These are phyloP conservation scores for Sarocladium oryzae DNA, from an alignment of 2,329 filamentous ascomycete species.

Conservation along the genomic window DNA sequence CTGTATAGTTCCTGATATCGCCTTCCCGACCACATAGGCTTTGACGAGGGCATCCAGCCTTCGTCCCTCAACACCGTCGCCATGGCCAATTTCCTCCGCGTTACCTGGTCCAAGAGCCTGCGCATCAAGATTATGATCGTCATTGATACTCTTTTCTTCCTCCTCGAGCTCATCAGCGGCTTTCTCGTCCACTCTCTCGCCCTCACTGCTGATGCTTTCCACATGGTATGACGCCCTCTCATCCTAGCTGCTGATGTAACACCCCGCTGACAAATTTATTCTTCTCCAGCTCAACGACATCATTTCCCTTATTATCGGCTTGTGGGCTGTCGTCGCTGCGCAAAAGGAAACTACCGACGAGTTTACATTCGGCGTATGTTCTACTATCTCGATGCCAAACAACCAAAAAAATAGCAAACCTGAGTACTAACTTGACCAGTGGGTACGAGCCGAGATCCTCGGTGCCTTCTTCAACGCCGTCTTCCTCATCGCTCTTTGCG, in stretches of 20 bases:
- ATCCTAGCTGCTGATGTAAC: constrained; percentile 2
- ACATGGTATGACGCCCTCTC: constrained; percentile 63
- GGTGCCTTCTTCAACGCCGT: constrained; percentile 96
- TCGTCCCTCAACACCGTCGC: constrained; percentile 9
- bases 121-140: constrained; percentile 88
- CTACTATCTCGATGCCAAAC: too few species aligned
- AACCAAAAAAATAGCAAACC: too few species aligned
- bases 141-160: constrained; percentile 85
- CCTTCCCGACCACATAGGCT: background rate
- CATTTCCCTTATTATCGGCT: constrained; percentile 81
- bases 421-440: constrained; percentile 43
- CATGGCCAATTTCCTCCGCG: constrained; percentile 35
- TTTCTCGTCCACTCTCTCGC: constrained; percentile 87
- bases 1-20: background rate
- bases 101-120: constrained; percentile 88
- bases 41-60: background rate
- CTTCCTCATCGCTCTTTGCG: constrained; percentile 90
- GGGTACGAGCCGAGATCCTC: constrained; percentile 94
- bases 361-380: constrained; percentile 85
- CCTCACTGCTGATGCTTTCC: constrained; percentile 92
- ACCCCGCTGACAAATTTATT: constrained; percentile 12
- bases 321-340: constrained; percentile 92
- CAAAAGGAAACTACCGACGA: constrained; percentile 79
- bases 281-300: constrained; percentile 82
- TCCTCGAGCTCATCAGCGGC: constrained; percentile 79